Evolutionary conservation across 805 yeast genomes (phyloP).

Genomic region (Kodamaea leandrae): DNA sequence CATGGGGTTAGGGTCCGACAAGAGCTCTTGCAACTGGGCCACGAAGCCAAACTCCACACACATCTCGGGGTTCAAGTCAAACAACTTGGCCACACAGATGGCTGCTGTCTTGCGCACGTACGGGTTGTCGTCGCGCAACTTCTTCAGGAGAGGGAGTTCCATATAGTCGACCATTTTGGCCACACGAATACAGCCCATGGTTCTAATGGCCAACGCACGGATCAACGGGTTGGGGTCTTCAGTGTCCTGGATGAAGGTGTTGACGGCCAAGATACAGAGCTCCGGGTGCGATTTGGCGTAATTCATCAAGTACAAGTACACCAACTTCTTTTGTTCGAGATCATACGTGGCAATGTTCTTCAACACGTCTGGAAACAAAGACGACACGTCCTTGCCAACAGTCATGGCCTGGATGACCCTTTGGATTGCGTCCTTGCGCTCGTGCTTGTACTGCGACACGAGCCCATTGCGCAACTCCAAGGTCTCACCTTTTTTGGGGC

Average conservation of each 20-base stretch:
- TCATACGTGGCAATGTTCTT: slow-evolving; percentile 97
- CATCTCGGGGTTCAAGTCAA: slow-evolving; percentile 75
- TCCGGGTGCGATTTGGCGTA: slow-evolving; percentile 97
- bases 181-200: slow-evolving; percentile 98
- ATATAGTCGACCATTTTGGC: slow-evolving; percentile 93
- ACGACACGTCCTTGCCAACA: slow-evolving; percentile 91
- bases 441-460: slow-evolving; percentile 92
- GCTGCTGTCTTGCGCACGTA: slow-evolving; percentile 98
- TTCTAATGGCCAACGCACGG: slow-evolving; percentile 92
- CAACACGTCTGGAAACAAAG: slow-evolving; percentile 91
- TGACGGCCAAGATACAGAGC: slow-evolving; percentile 90
- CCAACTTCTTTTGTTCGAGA: slow-evolving; percentile 93
- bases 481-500: slow-evolving; percentile 68
- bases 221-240: slow-evolving; percentile 96
- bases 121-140: slow-evolving; percentile 90
- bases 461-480: slow-evolving; percentile 85
- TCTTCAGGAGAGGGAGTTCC: slow-evolving; percentile 82
- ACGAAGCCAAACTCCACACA: slow-evolving; percentile 88
- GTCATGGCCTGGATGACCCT: slow-evolving; percentile 98
- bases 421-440: slow-evolving; percentile 94
- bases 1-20: slow-evolving; percentile 92
- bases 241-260: slow-evolving; percentile 86
- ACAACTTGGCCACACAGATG: slow-evolving; percentile 92
- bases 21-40: slow-evolving; percentile 58
- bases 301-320: slow-evolving; percentile 91